Percentiles rank a stretch among this genome's conserved stretches.
phyloP scores from a whole-genome alignment of 768 basidiomycete species.

The Clavaria fumosa region DNA sequence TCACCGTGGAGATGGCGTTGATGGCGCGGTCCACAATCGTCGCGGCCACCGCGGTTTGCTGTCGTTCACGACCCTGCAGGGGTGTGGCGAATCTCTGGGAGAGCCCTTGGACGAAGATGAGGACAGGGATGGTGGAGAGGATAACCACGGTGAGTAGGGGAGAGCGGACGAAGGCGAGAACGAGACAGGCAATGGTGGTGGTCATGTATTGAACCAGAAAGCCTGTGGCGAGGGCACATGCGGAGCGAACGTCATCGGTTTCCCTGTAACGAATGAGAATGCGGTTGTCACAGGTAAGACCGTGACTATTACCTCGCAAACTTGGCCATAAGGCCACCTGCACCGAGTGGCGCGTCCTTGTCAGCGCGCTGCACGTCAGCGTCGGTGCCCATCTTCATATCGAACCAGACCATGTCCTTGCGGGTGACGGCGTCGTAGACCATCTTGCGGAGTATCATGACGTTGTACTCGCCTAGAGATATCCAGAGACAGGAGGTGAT shows the following conservation, averaged over 20 bases:
- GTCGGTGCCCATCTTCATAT: conserved; percentile 55
- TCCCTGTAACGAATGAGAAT: conserved; percentile 30
- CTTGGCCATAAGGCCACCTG: conserved; percentile 67
- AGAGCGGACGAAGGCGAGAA: conserved; percentile 48
- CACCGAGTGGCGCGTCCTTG: conserved; percentile 36
- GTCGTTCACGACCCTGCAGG: conserved; percentile 36
- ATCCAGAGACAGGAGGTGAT: conserved; percentile 55
- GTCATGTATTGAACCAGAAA: conserved; percentile 45
- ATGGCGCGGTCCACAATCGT: conserved; percentile 50
- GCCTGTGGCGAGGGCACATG: conserved; percentile 51
- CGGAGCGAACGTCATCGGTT: conserved; percentile 66
- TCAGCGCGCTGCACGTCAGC: conserved; percentile 28
- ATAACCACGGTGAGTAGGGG: conserved; percentile 62
- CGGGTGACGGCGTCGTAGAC: conserved; percentile 43
- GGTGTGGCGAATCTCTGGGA: conserved; percentile 43
- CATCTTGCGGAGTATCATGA: conserved; percentile 34
- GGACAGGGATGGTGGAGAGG: conserved; percentile 52
- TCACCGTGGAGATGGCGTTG: conserved; percentile 56
- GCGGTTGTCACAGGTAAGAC: background rate
- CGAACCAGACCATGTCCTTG: conserved; percentile 64
- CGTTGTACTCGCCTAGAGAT: conserved; percentile 52
- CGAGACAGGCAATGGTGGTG: conserved; percentile 46
- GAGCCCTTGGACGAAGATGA: conserved; percentile 45
- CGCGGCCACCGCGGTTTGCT: conserved; percentile 38
- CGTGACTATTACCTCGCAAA: conserved; percentile 35